These are phyloP conservation scores for Papiliotrema laurentii DNA, from an alignment of 1,284 basidiomycete genomes.

Conservation along the genomic window DNA sequence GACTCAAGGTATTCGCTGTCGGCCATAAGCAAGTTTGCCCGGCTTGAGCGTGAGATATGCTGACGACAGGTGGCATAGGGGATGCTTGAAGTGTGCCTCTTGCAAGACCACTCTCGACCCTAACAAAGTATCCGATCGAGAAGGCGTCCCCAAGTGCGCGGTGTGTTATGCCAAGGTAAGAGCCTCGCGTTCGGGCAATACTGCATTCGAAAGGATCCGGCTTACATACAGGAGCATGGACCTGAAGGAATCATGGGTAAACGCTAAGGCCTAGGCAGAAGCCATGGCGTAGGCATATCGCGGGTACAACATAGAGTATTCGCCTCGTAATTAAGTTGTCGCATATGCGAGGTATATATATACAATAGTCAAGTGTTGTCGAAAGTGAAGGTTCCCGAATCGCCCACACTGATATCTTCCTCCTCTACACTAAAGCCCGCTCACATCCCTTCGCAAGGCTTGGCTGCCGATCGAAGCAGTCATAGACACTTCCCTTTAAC, in stretches of 20 bases:
- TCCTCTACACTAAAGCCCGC: too few relatives aligned
- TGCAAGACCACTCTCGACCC: slow-evolving; percentile 43
- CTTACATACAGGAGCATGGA: slow-evolving; percentile 29
- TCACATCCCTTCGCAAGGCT: too few relatives aligned
- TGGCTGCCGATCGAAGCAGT: too few relatives aligned
- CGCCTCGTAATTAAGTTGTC: too few relatives aligned
- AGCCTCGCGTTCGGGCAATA: background rate
- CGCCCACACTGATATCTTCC: too few relatives aligned
- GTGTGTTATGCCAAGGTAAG: slow-evolving; percentile 44
- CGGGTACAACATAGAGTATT: too few relatives aligned
- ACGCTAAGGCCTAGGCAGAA: background rate
- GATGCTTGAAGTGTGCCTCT: slow-evolving; percentile 38
- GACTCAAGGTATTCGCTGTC: slow-evolving; percentile 23
- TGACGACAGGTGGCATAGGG: slow-evolving; percentile 40
- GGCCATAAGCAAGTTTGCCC: slow-evolving; percentile 19
- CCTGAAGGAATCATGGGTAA: slow-evolving; percentile 34
- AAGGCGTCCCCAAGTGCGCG: slow-evolving; percentile 41
- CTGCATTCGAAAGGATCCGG: background rate
- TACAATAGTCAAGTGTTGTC: too few relatives aligned
- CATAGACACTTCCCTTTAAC: too few relatives aligned
- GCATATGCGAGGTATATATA: too few relatives aligned
- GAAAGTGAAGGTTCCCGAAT: too few relatives aligned
- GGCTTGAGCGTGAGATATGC: background rate
- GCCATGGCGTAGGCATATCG: too few relatives aligned
- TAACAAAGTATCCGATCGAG: slow-evolving; percentile 57